A percentile compares a stretch with the other conserved stretches of the same genome.
phyloP scores from a whole-genome alignment of 1,284 basidiomycete genomes.

The Ustilago esculenta region DNA sequence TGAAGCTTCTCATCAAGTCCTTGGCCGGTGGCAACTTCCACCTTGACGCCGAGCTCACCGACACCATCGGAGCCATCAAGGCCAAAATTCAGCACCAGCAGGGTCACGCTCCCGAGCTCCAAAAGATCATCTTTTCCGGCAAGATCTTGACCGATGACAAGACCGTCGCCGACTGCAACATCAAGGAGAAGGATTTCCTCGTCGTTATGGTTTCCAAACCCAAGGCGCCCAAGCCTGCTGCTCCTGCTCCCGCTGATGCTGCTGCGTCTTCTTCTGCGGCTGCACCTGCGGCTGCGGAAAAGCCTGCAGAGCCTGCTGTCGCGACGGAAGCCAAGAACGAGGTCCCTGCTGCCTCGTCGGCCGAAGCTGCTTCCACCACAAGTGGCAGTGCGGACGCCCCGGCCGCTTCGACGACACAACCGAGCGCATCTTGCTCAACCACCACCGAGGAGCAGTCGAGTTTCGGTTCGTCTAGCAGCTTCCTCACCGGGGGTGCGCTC shows the following conservation, averaged over 20 bases:
- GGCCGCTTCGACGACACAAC: slow-evolving; percentile 7
- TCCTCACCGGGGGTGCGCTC: slow-evolving; percentile 55
- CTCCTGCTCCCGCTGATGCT: slow-evolving; percentile 50
- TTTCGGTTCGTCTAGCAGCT: slow-evolving; percentile 21
- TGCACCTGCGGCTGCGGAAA: slow-evolving; percentile 10
- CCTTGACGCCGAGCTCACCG: slow-evolving; percentile 61
- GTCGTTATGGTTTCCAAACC: slow-evolving; percentile 92
- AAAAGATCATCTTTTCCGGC: slow-evolving; percentile 97
- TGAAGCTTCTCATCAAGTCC: slow-evolving; percentile 66
- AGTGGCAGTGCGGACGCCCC: background rate
- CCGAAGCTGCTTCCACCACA: slow-evolving; percentile 4
- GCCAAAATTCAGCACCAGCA: slow-evolving; percentile 82
- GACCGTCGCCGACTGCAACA: slow-evolving; percentile 84
- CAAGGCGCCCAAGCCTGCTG: slow-evolving; percentile 51
- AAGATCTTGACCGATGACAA: slow-evolving; percentile 91
- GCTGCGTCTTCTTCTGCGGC: slow-evolving; percentile 18
- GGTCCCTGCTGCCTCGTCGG: slow-evolving; percentile 25
- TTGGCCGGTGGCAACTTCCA: slow-evolving; percentile 65
- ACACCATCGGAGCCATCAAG: slow-evolving; percentile 78
- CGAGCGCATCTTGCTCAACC: slow-evolving; percentile 1
- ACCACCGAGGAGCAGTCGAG: slow-evolving; percentile 11
- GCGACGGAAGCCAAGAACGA: slow-evolving; percentile 13
- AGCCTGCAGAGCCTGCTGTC: slow-evolving; percentile 66
- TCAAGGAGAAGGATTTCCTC: slow-evolving; percentile 99
- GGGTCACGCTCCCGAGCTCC: slow-evolving; percentile 77